A percentile compares a stretch with the other conserved stretches of the same genome.
Evolutionary conservation across 805 yeast species (phyloP).

Genomic region (Groenewaldozyma tartarivorans): DNA sequence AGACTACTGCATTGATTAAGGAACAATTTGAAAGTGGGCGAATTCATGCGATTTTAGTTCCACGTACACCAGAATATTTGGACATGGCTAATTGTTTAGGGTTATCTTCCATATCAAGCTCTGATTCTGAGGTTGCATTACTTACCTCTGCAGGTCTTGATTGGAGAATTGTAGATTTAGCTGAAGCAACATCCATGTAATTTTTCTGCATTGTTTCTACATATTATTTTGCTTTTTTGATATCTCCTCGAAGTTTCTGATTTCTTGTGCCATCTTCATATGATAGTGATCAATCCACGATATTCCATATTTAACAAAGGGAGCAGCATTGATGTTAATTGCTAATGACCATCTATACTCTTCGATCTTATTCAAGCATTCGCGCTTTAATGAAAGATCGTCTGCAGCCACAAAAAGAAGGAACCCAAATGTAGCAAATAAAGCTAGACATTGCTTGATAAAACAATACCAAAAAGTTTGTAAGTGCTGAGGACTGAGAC

Average conservation of each 20-base stretch:
- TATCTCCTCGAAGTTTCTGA: conserved; percentile 1
- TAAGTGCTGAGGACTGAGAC: conserved; percentile 18
- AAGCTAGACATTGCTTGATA: conserved; percentile 17
- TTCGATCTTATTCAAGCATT: conserved; percentile 16
- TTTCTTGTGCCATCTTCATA: conserved; percentile 10
- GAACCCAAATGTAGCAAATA: conserved; percentile 20
- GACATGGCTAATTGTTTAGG: neutral
- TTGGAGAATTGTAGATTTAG: conserved; percentile 10
- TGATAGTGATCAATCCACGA: conserved; percentile 21
- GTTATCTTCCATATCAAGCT: neutral
- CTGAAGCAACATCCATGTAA: neutral
- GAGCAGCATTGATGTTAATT: conserved; percentile 20
- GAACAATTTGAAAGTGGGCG: neutral
- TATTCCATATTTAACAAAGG: conserved; percentile 21
- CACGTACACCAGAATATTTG: neutral
- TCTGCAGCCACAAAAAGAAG: conserved; percentile 15
- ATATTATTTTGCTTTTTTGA: neutral
- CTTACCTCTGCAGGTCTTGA: conserved; percentile 8
- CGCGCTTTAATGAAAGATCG: conserved; percentile 12
- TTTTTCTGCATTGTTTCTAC: too few species aligned
- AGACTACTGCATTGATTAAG: neutral
- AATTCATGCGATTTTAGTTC: neutral
- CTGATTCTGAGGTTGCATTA: conserved; percentile 1
- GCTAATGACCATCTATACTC: conserved; percentile 20
- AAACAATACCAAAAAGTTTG: conserved; percentile 23